Evolutionary conservation across 1,284 basidiomycete genomes (phyloP).

Genomic region (Peniophora sp.): DNA sequence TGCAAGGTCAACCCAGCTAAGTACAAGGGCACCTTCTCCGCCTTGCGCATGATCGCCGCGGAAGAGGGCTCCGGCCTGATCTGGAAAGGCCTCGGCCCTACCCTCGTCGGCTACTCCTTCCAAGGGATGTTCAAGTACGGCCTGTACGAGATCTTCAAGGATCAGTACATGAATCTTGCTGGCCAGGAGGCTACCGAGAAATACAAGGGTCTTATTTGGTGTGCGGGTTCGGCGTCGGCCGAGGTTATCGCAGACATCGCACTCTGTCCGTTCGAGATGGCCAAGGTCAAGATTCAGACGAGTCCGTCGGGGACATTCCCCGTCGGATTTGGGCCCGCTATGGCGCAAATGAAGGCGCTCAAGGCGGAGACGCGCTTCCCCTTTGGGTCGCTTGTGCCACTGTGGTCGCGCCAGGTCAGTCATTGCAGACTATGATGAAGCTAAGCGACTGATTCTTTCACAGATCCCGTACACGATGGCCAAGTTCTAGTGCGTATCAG

Average conservation of each 20-base stretch:
- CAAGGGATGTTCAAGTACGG: slow-evolving; percentile 98
- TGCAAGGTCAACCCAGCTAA: slow-evolving; percentile 68
- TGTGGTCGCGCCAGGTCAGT: slow-evolving; percentile 75
- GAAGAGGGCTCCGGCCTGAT: slow-evolving; percentile 83
- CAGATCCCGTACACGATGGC: slow-evolving; percentile 85
- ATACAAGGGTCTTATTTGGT: slow-evolving; percentile 93
- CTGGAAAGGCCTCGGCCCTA: slow-evolving; percentile 91
- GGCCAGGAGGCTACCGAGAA: slow-evolving; percentile 76
- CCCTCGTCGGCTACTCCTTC: slow-evolving; percentile 88
- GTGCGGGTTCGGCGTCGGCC: slow-evolving; percentile 87
- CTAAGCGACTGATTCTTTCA: not conserved
- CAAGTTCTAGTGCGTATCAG: slow-evolving; percentile 50
- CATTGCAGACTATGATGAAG: not conserved
- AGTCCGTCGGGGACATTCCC: slow-evolving; percentile 69
- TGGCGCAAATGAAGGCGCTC: slow-evolving; percentile 55
- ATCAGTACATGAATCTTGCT: slow-evolving; percentile 77
- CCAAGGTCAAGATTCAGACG: slow-evolving; percentile 82
- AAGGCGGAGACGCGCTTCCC: slow-evolving; percentile 68
- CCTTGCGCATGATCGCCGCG: slow-evolving; percentile 69
- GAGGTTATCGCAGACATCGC: slow-evolving; percentile 94
- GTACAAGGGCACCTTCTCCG: slow-evolving; percentile 69
- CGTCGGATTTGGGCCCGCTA: slow-evolving; percentile 59
- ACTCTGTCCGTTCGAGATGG: slow-evolving; percentile 78
- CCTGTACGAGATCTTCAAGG: slow-evolving; percentile 96
- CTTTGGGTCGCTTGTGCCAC: slow-evolving; percentile 72